Base-by-base conservation (phyloP, 108 stramenopile species). In the Hondaea fermentalgiana region DNA sequence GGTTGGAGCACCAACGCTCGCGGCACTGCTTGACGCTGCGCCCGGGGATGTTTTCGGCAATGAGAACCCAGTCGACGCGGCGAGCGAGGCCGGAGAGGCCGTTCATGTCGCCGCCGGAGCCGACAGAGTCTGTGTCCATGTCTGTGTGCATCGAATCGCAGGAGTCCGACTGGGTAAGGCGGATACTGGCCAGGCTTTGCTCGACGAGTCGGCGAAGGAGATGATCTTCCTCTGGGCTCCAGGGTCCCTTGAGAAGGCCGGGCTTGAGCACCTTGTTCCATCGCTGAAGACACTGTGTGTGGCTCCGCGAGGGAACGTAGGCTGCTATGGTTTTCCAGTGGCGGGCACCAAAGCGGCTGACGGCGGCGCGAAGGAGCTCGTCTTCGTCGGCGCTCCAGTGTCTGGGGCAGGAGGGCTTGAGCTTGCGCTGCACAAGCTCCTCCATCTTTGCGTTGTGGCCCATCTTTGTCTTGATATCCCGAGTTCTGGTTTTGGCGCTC, bases 1-100 rank as follows among this genome's bases (percentile, higher is more conserved):
- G 89, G 87, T 95, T 94, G 76, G 95, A 95, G 89, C 90, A 93
- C 96, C 96, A 96, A 12, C 91, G 91, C 57, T 92, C 91, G 45
- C 91, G 88, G 72, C 91, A 92, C 90, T 92, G 91, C 88, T 92
- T 92, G 14, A 90, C 91, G 47, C 72, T 64, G 28, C 91, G 87
- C 43, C 89, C 58, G 23, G 51, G 57, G 72, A 94, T 87, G 87
- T 88, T 88, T 44, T 87, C 51, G 21, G 93, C 92, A 72, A 94
- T 94, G 44, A 91, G 72, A 14, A 87, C 25, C 90, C 89, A 89
- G 21, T 60, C 42, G 42, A 90, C 71, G 44, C 72, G 49, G 1
- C 28, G 25, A 19, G 72, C 64, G 28, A 90, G 45, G 19, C 60
- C 43, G 42, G 64, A 69, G 42, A 69, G 64, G 42, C 64, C 64